Conservation (phyloP, 2,329 filamentous ascomycete genomes). For the Fusarium odoratissimum region DNA sequence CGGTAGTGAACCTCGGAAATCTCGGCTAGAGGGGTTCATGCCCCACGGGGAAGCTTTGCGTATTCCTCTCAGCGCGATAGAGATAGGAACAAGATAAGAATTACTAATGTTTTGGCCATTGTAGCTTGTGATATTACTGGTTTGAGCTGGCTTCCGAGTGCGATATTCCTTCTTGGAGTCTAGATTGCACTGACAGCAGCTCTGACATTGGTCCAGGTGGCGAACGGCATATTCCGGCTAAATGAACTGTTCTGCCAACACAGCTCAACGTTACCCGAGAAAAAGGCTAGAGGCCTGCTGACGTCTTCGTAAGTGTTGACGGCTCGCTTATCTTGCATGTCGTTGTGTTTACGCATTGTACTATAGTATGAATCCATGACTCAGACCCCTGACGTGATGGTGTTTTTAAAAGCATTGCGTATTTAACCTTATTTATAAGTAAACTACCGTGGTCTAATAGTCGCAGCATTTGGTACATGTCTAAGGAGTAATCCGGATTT, state of each 20-base stretch:
- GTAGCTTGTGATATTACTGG: no score
- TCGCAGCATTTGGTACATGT: no score
- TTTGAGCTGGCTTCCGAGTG: neutral
- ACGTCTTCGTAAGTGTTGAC: neutral
- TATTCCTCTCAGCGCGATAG: neutral
- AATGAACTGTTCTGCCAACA: no score
- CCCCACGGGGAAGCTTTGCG: neutral
- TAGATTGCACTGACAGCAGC: neutral
- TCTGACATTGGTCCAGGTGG: neutral
- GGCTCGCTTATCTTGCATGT: neutral
- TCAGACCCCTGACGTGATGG: rapidly evolving
- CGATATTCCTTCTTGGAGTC: neutral
- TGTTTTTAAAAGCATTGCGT: rapidly evolving
- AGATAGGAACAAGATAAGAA: neutral
- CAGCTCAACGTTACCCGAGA: neutral
- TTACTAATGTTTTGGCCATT: rapidly evolving
- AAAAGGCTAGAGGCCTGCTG: neutral
- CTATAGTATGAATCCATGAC: neutral
- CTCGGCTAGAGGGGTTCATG: neutral
- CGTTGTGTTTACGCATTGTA: neutral
- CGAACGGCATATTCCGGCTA: neutral
- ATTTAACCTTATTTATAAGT: neutral
- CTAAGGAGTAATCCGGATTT: no score
- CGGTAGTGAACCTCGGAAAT: constrained; percentile 10
- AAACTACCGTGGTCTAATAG: rapidly evolving